phyloP scores from a whole-genome alignment of 495 filamentous ascomycete genomes.

The Lepraria neglecta region DNA sequence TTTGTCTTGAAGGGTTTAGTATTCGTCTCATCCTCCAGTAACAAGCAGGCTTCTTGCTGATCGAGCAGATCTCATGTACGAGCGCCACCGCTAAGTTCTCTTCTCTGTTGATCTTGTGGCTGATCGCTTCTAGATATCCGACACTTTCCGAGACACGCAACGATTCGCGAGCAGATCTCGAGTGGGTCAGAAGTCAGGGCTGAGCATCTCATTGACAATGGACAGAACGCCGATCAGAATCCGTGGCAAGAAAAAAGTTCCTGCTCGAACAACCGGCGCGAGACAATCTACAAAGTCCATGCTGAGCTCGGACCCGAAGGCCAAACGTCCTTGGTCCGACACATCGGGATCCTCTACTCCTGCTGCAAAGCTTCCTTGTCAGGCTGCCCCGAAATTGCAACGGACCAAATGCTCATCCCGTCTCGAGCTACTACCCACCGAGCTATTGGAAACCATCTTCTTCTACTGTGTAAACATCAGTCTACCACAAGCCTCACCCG shows the following conservation, averaged over 20 bases:
- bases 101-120: conserved; percentile 15
- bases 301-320: background rate
- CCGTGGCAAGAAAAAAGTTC: conserved; percentile 24
- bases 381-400: background rate
- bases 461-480: conserved; percentile 44
- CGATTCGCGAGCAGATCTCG: background rate
- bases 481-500: conserved; percentile 41
- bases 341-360: background rate
- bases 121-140: conserved; percentile 4
- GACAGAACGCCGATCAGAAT: conserved; percentile 25
- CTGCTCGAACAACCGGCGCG: conserved; percentile 17
- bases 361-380: conserved; percentile 2
- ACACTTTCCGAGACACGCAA: background rate
- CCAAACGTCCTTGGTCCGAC: conserved; percentile 7
- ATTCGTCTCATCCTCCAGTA: background rate
- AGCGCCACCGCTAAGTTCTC: no score
- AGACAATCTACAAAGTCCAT: conserved; percentile 21
- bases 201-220: background rate
- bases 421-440: conserved; percentile 47
- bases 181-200: background rate
- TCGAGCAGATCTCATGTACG: no score
- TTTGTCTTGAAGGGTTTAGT: background rate
- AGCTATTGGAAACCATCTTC: conserved; percentile 51
- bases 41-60: no score
- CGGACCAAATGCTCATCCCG: conserved; percentile 22